phyloP scores from a whole-genome alignment of 129 eudicot species.

The carrot (Daucus carota) region DNA sequence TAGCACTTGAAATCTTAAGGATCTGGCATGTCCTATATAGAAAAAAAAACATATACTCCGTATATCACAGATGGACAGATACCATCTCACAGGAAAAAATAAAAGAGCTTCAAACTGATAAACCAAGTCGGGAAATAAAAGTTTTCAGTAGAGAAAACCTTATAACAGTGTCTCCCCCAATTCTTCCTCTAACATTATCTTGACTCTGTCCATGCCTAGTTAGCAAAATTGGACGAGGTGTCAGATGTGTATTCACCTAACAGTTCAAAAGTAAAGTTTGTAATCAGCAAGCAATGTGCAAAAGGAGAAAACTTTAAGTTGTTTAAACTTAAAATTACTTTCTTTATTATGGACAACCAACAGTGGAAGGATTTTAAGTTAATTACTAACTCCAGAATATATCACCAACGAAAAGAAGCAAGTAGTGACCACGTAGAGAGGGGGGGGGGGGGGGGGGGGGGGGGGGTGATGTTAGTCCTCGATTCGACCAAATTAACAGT shows the following conservation, averaged over 20 bases:
- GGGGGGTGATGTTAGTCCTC: no score
- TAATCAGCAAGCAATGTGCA: not conserved
- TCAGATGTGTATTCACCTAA: conserved; percentile 90
- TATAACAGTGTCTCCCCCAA: conserved; percentile 86
- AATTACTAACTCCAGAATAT: not conserved
- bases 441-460: no score
- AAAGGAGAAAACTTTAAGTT: not conserved
- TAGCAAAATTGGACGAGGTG: conserved; percentile 92
- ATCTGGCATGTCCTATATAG: not conserved
- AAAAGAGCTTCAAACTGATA: not conserved
- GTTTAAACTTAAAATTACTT: not conserved
- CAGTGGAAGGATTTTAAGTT: not conserved
- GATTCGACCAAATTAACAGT: not conserved
- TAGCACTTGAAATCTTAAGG: not conserved
- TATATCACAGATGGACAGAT: not conserved
- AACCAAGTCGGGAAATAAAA: not conserved
- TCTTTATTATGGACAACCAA: not conserved
- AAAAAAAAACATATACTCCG: not conserved
- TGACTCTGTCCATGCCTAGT: conserved; percentile 95
- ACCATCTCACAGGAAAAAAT: not conserved
- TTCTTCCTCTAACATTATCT: conserved; percentile 86
- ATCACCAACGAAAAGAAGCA: not conserved
- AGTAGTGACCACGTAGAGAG: not conserved
- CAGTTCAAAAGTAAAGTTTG: conserved; percentile 11
- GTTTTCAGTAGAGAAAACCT: conserved; percentile 36